Conservation (phyloP, 2,329 filamentous ascomycete genomes). For the Aspergillus uvarum region DNA sequence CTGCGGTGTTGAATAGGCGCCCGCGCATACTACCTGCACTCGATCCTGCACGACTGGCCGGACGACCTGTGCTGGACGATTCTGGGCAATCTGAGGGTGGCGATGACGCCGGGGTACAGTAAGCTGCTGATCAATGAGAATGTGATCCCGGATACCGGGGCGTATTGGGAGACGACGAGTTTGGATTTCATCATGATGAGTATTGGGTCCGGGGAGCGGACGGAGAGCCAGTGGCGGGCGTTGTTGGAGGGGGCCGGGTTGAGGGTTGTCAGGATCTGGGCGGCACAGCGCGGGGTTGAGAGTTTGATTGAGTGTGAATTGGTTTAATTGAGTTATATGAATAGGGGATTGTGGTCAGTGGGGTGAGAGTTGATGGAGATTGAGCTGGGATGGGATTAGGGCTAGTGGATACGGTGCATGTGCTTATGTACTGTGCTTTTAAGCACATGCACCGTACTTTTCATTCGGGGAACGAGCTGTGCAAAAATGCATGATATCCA, state of each 20-base stretch:
- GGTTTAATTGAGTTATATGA: not conserved
- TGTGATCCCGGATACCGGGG: conserved; percentile 40
- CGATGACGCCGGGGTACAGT: conserved; percentile 42
- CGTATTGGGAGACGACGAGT: conserved; percentile 33
- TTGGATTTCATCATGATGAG: conserved; percentile 48
- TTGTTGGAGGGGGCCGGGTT: conserved; percentile 37
- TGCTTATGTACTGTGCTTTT: too few relatives aligned
- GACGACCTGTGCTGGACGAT: conserved; percentile 34
- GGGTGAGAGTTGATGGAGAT: too few relatives aligned
- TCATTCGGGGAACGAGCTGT: too few relatives aligned
- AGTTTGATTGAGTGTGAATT: conserved; percentile 29
- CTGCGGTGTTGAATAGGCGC: conserved; percentile 25
- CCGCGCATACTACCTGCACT: conserved; percentile 26
- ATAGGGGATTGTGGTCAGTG: too few relatives aligned
- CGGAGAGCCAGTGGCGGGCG: conserved; percentile 39
- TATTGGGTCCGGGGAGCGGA: conserved; percentile 41
- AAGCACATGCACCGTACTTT: too few relatives aligned
- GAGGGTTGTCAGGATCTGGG: conserved; percentile 39
- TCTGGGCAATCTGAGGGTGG: conserved; percentile 23
- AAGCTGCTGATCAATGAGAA: conserved; percentile 48
- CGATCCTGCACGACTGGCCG: conserved; percentile 32
- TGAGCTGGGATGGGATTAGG: too few relatives aligned
- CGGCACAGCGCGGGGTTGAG: conserved; percentile 19
- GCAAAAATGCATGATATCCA: rapidly evolving
- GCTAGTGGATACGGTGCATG: too few relatives aligned